Conservation (phyloP, 768 basidiomycete genomes). For the Leccinum rimulosum region DNA sequence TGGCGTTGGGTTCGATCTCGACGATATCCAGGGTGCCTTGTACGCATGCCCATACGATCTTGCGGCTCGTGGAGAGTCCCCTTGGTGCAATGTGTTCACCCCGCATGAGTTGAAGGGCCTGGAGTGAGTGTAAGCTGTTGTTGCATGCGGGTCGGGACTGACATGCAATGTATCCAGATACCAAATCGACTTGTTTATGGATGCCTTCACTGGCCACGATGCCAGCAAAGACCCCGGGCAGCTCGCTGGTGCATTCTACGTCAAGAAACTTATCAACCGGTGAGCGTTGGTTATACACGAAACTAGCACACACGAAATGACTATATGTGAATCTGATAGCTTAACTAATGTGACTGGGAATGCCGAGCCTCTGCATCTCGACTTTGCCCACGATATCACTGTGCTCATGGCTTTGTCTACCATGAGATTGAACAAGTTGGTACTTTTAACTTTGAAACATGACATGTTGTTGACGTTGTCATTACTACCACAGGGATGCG, state of each 20-base stretch:
- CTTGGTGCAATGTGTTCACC: slow-evolving; percentile 42
- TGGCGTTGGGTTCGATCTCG: slow-evolving; percentile 27
- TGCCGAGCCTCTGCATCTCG: slow-evolving; percentile 35
- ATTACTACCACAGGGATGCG: slow-evolving; percentile 28
- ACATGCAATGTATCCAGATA: slow-evolving; percentile 24
- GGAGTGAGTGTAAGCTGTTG: slow-evolving; percentile 28
- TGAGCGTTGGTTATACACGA: slow-evolving; percentile 4
- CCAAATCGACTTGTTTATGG: slow-evolving; percentile 32
- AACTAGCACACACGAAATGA: neutral
- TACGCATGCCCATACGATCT: slow-evolving; percentile 43
- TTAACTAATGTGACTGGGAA: slow-evolving; percentile 32
- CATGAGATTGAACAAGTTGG: slow-evolving; percentile 36
- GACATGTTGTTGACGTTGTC: neutral
- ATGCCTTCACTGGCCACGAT: slow-evolving; percentile 32
- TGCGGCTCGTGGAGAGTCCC: slow-evolving; percentile 33
- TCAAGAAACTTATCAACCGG: slow-evolving; percentile 40
- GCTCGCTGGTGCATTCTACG: slow-evolving; percentile 36
- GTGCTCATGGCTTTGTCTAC: slow-evolving; percentile 39
- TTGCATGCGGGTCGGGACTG: neutral
- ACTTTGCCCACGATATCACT: slow-evolving; percentile 41
- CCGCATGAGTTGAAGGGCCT: slow-evolving; percentile 33
- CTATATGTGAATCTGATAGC: slow-evolving; percentile 10
- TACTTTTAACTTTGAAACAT: neutral
- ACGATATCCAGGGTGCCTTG: slow-evolving; percentile 38
- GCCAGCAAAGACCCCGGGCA: slow-evolving; percentile 31